Base-by-base conservation (phyloP, 192 early-diverging fungal species). In the Blastocladiella britannica region DNA sequence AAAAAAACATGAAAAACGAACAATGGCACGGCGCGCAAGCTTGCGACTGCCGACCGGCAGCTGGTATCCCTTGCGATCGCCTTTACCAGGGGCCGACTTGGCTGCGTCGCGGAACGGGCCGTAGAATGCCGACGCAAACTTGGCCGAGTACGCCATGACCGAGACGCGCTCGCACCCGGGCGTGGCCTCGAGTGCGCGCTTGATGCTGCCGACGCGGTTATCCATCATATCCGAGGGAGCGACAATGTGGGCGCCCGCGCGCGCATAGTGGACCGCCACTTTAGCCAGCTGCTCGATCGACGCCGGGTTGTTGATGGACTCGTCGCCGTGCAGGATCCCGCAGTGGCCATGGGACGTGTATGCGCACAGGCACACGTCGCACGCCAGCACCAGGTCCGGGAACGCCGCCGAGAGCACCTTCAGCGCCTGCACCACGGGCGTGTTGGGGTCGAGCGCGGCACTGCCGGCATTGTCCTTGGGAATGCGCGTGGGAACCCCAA, bases 221-320 rank as follows among this genome's bases (percentile, higher is more conserved):
- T 93, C 94, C 92, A 94, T 96, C 93, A 97, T 97, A 65, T 97
- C 93, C 15, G 85, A 88, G 8, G 93, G 93, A 4, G 91, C 83
- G 5, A 96, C 84, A 58, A 87, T 79, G 29, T 93, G 86, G 51
- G 87, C 87, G 37, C 91, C 94, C 3, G 91, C 91, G 55, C 82
- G 74, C 20, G 90, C 91, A 71, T 93, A 98, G 52, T 70, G 76
- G 30, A 90, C 67, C 8, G 88, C 80, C 4, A 95, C 86, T 58
- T 89, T 77, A 0, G 85, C 89, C 29, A 98, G 54, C 7, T 92
- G 75, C 52, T 80, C 63, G 53, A 89, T 85, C 51, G 80, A 84
- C 7, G 69, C 68, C 5, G 67, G 62, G 70, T 98, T 94, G 70
- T 95, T 70, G 28, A 98, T 75, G 12, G 81, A 79, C 29, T 86